Evolutionary conservation across 805 yeast species (phyloP).

Genomic region (Starmerella roubikii): DNA sequence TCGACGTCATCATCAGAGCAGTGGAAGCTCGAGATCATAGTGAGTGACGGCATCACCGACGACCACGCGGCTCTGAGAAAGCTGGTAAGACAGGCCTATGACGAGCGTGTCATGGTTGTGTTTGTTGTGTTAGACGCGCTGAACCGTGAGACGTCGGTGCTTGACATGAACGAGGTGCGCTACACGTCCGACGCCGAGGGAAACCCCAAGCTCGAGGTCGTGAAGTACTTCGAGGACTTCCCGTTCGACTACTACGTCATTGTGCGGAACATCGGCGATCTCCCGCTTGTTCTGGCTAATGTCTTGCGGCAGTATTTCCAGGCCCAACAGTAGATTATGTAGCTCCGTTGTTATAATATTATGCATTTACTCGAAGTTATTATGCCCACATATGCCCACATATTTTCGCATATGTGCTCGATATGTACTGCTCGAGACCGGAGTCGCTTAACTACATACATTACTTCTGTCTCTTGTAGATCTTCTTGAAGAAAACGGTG

Average conservation of each 20-base stretch:
- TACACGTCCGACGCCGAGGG: conserved; percentile 57
- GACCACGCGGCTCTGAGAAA: conserved; percentile 74
- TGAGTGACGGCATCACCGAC: conserved; percentile 96
- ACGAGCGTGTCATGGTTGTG: conserved; percentile 84
- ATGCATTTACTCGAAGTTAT: no score
- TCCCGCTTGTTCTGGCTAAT: conserved; percentile 81
- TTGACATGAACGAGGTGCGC: conserved; percentile 88
- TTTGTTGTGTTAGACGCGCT: conserved; percentile 90
- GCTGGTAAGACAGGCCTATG: conserved; percentile 82
- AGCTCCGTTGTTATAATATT: background rate
- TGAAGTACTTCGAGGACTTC: conserved; percentile 78
- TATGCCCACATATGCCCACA: no score
- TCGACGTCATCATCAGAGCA: conserved; percentile 33
- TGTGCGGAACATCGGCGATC: conserved; percentile 73
- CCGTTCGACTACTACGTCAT: conserved; percentile 96
- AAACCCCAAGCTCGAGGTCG: conserved; percentile 56
- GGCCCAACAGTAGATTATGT: conserved; percentile 8
- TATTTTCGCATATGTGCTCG: no score
- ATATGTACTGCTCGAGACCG: no score
- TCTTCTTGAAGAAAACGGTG: conserved; percentile 70
- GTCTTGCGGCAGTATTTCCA: conserved; percentile 82
- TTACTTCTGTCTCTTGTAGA: conserved; percentile 70
- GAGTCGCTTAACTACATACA: no score
- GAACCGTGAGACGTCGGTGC: conserved; percentile 50
- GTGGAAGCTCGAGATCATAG: conserved; percentile 87